Base-by-base conservation (phyloP, 805 yeast genomes). In the Naumovozyma dairenensis region DNA sequence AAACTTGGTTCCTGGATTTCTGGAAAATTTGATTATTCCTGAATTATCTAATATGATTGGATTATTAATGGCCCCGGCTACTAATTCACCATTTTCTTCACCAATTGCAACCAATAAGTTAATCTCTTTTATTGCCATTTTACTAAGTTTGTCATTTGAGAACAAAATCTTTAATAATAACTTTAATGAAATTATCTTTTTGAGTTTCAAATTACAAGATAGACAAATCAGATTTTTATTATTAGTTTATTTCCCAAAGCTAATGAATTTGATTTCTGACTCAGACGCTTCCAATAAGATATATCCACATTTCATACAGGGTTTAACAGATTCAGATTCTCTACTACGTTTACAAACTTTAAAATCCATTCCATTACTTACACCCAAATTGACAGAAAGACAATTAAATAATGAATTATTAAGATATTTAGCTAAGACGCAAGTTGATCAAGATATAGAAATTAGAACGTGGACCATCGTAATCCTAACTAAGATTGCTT, bases 331-430 rank as follows among this genome's bases (percentile, higher is more conserved):
- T 53, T 74, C 92, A 1, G 87, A 84, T 51, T 71, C 77, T 3
- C 68, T 78, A n/a, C 74, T 89, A 26, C 65, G 96, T 42, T 81
- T 81, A 43, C 83, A 78, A 33, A 82, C 96, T 0, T 63, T 89
- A 25, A 79, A 77, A 31, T 42, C 42, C 3, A 71, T 76, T 2
- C 62, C 74, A 3, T 50, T 51, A 6, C 60, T 87, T 18, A 73
- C 77, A 1, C 72, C 75, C 15, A 74, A 74, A 46, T 67, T 89
- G 2, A 70, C 82, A 0, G 83, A 77, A 25, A 70, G 94, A 35
- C 94, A 82, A 53, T 63, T 87, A 31, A 89, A 89, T 54, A 86
- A 86, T 48, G 97, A 92, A 31, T 60, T 89, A 16, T 61, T 89
- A 35, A 70, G 93, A 43, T 69, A 74, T 35, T 62, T 89, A 35